Evolutionary conservation across 2,329 filamentous ascomycete species (phyloP), one percentile per base, ranked within the genome.

Genomic region (Helotiales sp.): DNA sequence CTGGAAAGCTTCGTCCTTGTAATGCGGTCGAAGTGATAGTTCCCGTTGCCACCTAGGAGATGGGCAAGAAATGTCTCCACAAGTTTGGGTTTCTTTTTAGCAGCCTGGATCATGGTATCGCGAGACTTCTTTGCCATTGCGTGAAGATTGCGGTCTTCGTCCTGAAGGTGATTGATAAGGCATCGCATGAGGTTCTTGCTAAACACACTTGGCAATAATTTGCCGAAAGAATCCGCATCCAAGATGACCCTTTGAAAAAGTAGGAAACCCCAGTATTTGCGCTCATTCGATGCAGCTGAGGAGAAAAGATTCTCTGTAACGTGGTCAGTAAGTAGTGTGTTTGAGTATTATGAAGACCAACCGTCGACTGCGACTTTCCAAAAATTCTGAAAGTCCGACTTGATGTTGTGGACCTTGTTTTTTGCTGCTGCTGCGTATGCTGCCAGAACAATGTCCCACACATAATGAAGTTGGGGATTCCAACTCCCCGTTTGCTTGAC

Each of bases 241-340:
- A 81, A 76, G 3, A 97, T 75, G 66, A 92, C 84, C 68, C 88
- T 90, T 66, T 88, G 86, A 68, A 97, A 91, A 2, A 98, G 82
- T 67, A 93, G 85, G 74, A 98, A 93, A 0, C 95, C 95, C 73
- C 91, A 92, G 68, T 91, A 91, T 73, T 97, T 98, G 55, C 96
- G 89, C 66, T 93, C 91, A 42, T 93, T 86, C 1, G 92, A 96
- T 7, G 93, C 88, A 10, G 83, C 85, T 56, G 88, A 84, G 5
- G 90, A 88, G 71, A 98, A 97, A 3, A 97, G 80, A 8, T 89
- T 88, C 70, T 93, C 90, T 93, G 62, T 12, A 0, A 46, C 2
- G 54, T 30, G 33, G 38, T 69, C 53, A 69, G 66, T 31, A 30
- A 17, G 3, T 7, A 24, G 8, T 53, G 36, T 27, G 17, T 8